These are phyloP conservation scores for Elaeis guineensis DNA, from an alignment of 176 grass and related monocot species.

Conservation along the genomic window DNA sequence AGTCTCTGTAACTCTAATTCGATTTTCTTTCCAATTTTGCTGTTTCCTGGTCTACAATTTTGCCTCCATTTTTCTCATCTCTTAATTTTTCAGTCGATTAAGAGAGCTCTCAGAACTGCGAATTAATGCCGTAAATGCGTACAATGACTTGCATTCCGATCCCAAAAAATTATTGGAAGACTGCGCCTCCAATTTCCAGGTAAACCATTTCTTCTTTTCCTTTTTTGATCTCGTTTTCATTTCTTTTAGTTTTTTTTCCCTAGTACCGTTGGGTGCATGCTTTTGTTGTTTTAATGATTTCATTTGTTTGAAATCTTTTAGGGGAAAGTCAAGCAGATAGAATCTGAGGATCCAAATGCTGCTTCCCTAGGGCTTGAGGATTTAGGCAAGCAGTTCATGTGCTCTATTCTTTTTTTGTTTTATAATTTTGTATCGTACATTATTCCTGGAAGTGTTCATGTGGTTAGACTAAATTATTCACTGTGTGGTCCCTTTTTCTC, in stretches of 20 bases:
- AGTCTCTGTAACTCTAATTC: neutral
- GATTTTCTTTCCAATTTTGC: neutral
- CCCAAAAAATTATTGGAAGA: slow-evolving; percentile 15
- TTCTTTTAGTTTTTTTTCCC: neutral
- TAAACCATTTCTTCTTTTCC: slow-evolving; percentile 4
- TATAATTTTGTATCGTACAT: too few relatives aligned
- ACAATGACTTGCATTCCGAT: slow-evolving; percentile 2
- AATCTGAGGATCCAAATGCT: slow-evolving; percentile 19
- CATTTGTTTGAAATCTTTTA: slow-evolving; percentile 17
- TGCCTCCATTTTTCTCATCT: neutral
- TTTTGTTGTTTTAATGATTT: neutral
- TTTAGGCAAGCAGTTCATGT: slow-evolving; percentile 33
- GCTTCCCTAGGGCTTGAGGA: slow-evolving; percentile 1
- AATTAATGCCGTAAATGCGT: slow-evolving; percentile 6
- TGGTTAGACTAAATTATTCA: too few relatives aligned
- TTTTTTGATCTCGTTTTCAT: neutral
- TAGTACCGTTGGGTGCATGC: neutral
- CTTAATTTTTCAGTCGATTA: slow-evolving; percentile 41
- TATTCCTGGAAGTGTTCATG: too few relatives aligned
- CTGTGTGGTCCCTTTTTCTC: too few relatives aligned
- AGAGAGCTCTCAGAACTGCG: slow-evolving; percentile 28
- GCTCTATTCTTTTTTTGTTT: too few relatives aligned
- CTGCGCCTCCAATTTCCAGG: slow-evolving; percentile 32
- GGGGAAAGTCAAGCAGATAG: slow-evolving; percentile 25
- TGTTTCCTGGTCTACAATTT: neutral